Percentiles rank a stretch among this genome's conserved stretches.
Evolutionary conservation across 1,139 yeast genomes (phyloP).

Genomic region (Pichia sp.): DNA sequence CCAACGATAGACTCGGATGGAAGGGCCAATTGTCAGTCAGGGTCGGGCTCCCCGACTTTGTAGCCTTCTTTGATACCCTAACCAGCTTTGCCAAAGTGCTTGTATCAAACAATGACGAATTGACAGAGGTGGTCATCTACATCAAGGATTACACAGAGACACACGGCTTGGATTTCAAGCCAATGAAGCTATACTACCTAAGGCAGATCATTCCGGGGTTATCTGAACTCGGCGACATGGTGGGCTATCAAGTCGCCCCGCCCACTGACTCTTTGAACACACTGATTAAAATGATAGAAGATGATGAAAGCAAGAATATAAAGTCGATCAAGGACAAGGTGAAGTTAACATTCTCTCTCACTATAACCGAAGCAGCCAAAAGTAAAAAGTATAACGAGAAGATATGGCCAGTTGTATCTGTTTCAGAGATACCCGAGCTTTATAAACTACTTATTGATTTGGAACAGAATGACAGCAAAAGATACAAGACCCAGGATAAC

Average conservation of each 20-base stretch:
- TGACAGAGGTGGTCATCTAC: conserved; percentile 46
- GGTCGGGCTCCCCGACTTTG: conserved; percentile 37
- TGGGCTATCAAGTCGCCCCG: conserved; percentile 50
- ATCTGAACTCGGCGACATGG: conserved; percentile 49
- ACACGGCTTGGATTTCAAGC: conserved; percentile 7
- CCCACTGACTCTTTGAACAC: conserved; percentile 47
- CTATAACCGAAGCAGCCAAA: conserved; percentile 34
- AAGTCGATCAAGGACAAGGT: conserved; percentile 34
- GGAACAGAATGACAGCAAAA: conserved; percentile 56
- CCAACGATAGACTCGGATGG: conserved; percentile 65
- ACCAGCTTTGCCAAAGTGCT: conserved; percentile 39
- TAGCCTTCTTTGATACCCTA: conserved; percentile 46
- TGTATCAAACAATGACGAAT: conserved; percentile 34
- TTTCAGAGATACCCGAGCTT: conserved; percentile 49
- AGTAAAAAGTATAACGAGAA: conserved; percentile 36
- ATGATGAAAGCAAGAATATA: conserved; percentile 40
- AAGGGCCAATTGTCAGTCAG: conserved; percentile 60
- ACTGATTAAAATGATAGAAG: conserved; percentile 45
- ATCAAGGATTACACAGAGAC: conserved; percentile 37
- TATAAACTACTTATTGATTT: conserved; percentile 56
- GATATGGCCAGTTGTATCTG: conserved; percentile 47
- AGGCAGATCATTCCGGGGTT: conserved; percentile 57
- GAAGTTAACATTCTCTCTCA: conserved; percentile 40
- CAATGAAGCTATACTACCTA: conserved; percentile 42
- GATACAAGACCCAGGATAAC: conserved; percentile 62